A percentile compares a stretch with the other conserved stretches of the same genome.
These are phyloP conservation scores for Pistacia atlantica DNA, from an alignment of 345 rosid genomes.

Conservation along the genomic window DNA sequence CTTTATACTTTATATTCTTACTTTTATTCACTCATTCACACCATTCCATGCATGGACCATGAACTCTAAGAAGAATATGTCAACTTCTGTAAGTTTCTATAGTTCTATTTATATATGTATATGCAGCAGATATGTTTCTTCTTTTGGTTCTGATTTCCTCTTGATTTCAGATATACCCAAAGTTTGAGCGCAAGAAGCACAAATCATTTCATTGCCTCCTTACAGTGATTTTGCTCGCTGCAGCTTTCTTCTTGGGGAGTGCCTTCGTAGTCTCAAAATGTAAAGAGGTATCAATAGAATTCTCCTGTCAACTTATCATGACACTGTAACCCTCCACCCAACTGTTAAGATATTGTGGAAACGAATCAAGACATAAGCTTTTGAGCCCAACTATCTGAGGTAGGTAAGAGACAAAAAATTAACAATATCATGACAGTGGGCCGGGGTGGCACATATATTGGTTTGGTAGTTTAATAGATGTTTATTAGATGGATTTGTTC, in stretches of 20 bases:
- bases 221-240: constrained; percentile 39
- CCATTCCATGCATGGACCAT: constrained; percentile 24
- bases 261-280: constrained; percentile 44
- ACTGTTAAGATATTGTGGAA: no score
- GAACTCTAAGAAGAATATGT: constrained; percentile 26
- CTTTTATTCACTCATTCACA: neutral
- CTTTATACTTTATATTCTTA: neutral
- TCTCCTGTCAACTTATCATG: no score
- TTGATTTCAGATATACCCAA: constrained; percentile 35
- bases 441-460: no score
- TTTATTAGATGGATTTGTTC: no score
- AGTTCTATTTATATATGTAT: no score
- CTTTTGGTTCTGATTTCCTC: neutral
- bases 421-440: no score
- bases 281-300: constrained; percentile 37
- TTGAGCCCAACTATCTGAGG: no score
- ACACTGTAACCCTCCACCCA: no score
- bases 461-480: no score
- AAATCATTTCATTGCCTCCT: constrained; percentile 37
- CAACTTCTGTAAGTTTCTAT: constrained; percentile 29
- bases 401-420: no score
- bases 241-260: constrained; percentile 48
- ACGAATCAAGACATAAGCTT: no score
- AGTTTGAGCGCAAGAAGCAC: constrained; percentile 38
- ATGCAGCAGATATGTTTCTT: no score